A percentile compares a stretch with the other conserved stretches of the same genome.
phyloP scores from a whole-genome alignment of 306 rosid genomes.

The Sicyos baderoa region DNA sequence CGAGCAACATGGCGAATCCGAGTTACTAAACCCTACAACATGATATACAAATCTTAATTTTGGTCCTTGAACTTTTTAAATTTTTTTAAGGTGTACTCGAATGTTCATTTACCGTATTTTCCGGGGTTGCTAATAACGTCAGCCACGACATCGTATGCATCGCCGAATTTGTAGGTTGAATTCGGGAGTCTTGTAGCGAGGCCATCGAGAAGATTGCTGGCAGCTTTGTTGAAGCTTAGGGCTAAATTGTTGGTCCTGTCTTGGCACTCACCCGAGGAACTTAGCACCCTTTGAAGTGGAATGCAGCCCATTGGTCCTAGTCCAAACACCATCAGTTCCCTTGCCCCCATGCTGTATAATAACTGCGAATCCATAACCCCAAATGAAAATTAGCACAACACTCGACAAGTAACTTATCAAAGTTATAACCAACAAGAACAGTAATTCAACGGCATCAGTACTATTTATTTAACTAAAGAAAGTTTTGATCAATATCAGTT shows the following conservation, averaged over 20 bases:
- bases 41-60: neutral
- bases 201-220: constrained; percentile 38
- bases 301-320: constrained; percentile 93
- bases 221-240: constrained; percentile 58
- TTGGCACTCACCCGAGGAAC: constrained; percentile 51
- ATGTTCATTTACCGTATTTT: constrained; percentile 40
- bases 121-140: constrained; percentile 57
- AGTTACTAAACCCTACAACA: constrained; percentile 46
- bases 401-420: too few species aligned
- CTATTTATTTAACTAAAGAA: too few species aligned
- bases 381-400: too few species aligned
- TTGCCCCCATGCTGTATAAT: constrained; percentile 71
- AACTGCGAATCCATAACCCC: constrained; percentile 24
- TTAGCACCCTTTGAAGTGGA: constrained; percentile 85
- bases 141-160: constrained; percentile 69
- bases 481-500: too few species aligned
- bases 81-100: neutral
- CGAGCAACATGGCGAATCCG: constrained; percentile 84
- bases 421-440: too few species aligned
- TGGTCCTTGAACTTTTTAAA: neutral
- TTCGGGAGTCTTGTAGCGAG: constrained; percentile 50
- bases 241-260: constrained; percentile 64
- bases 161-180: constrained; percentile 63
- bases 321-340: constrained; percentile 78
- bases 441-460: too few species aligned